A percentile compares a stretch with the other conserved stretches of the same genome.
Evolutionary conservation across 208 protist genomes (phyloP).

Genomic region (Trypanosoma congolense): DNA sequence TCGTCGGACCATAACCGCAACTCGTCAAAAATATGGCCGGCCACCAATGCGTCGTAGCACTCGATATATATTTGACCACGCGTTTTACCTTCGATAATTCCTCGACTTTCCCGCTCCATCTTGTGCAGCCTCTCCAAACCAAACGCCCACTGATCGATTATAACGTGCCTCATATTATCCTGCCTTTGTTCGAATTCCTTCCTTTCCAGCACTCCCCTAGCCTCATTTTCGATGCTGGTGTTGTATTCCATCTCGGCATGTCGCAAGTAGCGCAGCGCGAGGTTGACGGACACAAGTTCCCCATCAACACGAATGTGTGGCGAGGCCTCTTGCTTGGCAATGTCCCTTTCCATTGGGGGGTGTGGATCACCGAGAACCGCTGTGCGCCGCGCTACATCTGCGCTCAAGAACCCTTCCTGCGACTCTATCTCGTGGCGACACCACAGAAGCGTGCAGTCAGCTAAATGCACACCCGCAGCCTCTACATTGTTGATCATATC

Average conservation of each 20-base stretch:
- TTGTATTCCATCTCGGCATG: slow-evolving; percentile 19
- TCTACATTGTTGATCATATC: slow-evolving; percentile 29
- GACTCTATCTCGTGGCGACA: slow-evolving; percentile 23
- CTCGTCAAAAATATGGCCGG: slow-evolving; percentile 21
- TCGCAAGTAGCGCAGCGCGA: slow-evolving; percentile 3
- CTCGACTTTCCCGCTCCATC: background rate
- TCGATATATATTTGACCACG: slow-evolving; percentile 10
- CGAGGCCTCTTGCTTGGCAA: slow-evolving; percentile 13
- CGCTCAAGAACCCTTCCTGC: slow-evolving; percentile 12
- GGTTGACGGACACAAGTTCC: slow-evolving; percentile 16
- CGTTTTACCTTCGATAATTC: slow-evolving; percentile 8
- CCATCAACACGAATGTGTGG: slow-evolving; percentile 20
- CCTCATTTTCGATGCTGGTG: slow-evolving; percentile 5
- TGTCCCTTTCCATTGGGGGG: background rate
- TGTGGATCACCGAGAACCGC: too few relatives aligned
- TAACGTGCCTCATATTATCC: slow-evolving; percentile 20
- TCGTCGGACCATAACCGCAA: slow-evolving; percentile 18
- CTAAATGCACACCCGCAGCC: slow-evolving; percentile 37
- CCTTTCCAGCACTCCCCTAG: slow-evolving; percentile 11
- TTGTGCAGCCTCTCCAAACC: slow-evolving; percentile 25
- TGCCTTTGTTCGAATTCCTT: slow-evolving; percentile 23
- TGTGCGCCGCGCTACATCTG: background rate
- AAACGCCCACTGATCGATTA: slow-evolving; percentile 36
- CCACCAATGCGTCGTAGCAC: background rate
- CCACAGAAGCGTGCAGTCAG: slow-evolving; percentile 28